These are phyloP conservation scores for Pulveroboletus sp. DNA, from an alignment of 768 basidiomycete species.

Conservation along the genomic window DNA sequence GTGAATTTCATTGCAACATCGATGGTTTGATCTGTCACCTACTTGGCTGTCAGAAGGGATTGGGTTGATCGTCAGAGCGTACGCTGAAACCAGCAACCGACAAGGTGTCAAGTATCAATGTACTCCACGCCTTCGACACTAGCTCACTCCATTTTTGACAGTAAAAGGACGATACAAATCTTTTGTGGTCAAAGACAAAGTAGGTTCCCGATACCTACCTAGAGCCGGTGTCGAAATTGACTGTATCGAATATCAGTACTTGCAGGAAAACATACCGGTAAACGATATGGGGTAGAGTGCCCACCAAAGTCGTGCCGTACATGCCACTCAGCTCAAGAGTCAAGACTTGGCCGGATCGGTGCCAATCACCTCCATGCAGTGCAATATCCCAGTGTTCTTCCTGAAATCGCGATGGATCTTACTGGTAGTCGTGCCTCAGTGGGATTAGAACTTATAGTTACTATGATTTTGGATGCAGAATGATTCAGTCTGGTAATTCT, in stretches of 20 bases:
- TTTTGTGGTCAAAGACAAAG: conserved; percentile 4
- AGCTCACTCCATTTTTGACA: background rate
- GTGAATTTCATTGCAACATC: conserved; percentile 6
- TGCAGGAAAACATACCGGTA: background rate
- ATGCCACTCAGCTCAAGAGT: too few relatives aligned
- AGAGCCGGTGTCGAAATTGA: conserved; percentile 28
- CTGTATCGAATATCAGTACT: background rate
- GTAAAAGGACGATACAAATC: background rate
- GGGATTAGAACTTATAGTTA: too few relatives aligned
- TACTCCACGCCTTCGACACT: conserved; percentile 2
- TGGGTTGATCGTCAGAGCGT: background rate
- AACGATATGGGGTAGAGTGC: conserved; percentile 3
- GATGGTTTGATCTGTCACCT: conserved; percentile 10
- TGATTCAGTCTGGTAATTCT: too few relatives aligned
- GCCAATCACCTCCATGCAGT: background rate
- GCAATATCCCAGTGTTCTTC: background rate
- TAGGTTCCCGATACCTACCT: conserved; percentile 27
- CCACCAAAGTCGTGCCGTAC: conserved; percentile 9
- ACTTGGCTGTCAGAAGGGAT: background rate
- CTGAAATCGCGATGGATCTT: background rate
- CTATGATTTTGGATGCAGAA: too few relatives aligned
- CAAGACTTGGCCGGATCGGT: too few relatives aligned
- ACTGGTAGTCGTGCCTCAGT: background rate
- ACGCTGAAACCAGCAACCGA: conserved; percentile 8
- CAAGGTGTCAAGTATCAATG: conserved; percentile 4